Percentiles rank a stretch among this genome's conserved stretches.
Evolutionary conservation across 768 basidiomycete species (phyloP).

Genomic region (Dacryopinax spathularia): DNA sequence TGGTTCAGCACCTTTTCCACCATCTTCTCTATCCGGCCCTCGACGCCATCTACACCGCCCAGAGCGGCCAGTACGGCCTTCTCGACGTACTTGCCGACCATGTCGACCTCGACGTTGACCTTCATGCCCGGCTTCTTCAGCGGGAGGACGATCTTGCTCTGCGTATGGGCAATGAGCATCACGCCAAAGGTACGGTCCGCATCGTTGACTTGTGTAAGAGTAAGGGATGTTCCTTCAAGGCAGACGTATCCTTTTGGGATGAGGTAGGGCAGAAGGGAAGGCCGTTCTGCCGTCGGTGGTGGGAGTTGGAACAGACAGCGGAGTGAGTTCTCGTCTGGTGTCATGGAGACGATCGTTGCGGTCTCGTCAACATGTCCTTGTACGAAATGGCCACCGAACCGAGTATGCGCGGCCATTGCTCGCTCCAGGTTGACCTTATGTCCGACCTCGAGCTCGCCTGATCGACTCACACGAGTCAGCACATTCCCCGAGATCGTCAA

Average conservation of each 20-base stretch:
- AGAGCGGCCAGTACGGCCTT: slow-evolving; percentile 65
- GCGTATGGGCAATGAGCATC: slow-evolving; percentile 93
- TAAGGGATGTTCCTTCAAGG: slow-evolving; percentile 88
- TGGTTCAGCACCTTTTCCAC: slow-evolving; percentile 8
- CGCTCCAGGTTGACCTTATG: slow-evolving; percentile 84
- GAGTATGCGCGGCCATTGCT: slow-evolving; percentile 78
- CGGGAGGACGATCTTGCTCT: slow-evolving; percentile 68
- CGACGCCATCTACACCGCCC: slow-evolving; percentile 21
- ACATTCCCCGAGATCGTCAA: not conserved
- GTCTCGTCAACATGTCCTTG: slow-evolving; percentile 96
- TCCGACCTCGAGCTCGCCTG: slow-evolving; percentile 65
- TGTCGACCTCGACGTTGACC: slow-evolving; percentile 92
- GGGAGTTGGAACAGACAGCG: slow-evolving; percentile 68
- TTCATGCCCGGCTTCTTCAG: slow-evolving; percentile 59
- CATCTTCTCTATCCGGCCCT: slow-evolving; percentile 3
- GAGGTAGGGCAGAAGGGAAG: slow-evolving; percentile 62
- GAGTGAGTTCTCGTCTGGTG: slow-evolving; percentile 74
- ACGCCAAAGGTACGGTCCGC: slow-evolving; percentile 52
- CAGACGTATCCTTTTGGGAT: slow-evolving; percentile 91
- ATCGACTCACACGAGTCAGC: not conserved
- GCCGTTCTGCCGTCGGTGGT: slow-evolving; percentile 39
- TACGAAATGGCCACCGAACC: slow-evolving; percentile 96
- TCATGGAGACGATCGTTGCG: slow-evolving; percentile 52
- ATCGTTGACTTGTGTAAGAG: slow-evolving; percentile 68
- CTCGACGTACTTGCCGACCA: slow-evolving; percentile 82